Evolutionary conservation across 139 green algal genomes (phyloP), one percentile per base, ranked within the genome.

Genomic region (Closterium sp.): DNA sequence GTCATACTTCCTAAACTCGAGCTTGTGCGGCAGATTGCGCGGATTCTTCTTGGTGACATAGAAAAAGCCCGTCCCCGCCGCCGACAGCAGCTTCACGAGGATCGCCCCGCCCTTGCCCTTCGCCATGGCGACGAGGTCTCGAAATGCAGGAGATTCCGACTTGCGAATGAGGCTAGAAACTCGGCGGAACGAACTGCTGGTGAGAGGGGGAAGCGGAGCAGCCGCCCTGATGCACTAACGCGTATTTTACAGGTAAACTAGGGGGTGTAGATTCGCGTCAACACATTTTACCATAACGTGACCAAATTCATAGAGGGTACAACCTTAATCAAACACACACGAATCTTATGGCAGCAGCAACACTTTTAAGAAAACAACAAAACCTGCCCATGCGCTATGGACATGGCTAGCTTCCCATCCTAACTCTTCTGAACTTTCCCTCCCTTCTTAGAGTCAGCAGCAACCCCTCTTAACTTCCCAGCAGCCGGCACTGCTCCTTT

Each of bases 1-100:
- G 90, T 98, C 97, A 89, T 97, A 98, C 95, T 98, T 98, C 9
- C 97, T 91, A 5, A 98, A 96, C 94, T 97, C 95, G 13, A 98
- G 95, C 93, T 98, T 98, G 92, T 96, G 95, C 9, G 96, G 96
- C 45, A 95, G 95, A 24, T 96, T 97, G 50, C 96, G 94, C 0
- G 97, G 97, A 93, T 98, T 98, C 93, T 97, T 97, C 88, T 95
- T 95, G 29, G 95, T 97, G 2, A 97, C 96, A 92, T 98, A 97
- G 88, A 97, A 97, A 92, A 96, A 98, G 9, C 97, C 97, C 0
- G 97, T 98, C 31, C 93, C 95, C 0, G 97, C 96, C 7, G 94
- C 92, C 90, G 95, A 97, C 10, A 98, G 91, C 22, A 98, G 94
- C 94, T 97, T 97, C 27, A 98, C 95, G 27, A 98, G 94, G 10